A percentile compares a stretch with the other conserved stretches of the same genome.
Conservation (phyloP, 192 early-diverging fungal species). For the Diversispora eburnea region DNA sequence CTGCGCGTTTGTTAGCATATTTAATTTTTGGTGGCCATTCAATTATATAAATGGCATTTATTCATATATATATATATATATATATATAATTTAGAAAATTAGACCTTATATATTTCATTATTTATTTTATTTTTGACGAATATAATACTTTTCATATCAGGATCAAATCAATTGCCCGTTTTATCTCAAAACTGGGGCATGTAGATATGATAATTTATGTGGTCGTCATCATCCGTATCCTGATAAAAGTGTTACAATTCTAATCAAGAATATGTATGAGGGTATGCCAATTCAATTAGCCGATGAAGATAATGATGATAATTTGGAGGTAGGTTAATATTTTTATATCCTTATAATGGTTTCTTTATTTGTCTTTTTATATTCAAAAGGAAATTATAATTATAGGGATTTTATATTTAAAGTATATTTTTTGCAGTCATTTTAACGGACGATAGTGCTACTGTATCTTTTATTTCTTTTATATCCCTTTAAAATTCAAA, state of each 20-base stretch:
- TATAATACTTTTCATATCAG: neutral
- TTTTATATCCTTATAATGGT: neutral
- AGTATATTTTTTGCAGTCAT: no score
- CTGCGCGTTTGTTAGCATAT: neutral
- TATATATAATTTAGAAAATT: neutral
- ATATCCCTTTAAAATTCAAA: neutral
- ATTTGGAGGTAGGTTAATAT: conserved; percentile 31
- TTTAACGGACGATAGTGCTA: no score
- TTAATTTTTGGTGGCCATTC: neutral
- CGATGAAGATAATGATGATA: conserved; percentile 31
- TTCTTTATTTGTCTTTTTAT: neutral
- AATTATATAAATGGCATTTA: neutral
- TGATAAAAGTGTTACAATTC: conserved; percentile 29
- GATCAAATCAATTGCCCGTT: conserved; percentile 37
- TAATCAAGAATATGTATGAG: conserved; percentile 43
- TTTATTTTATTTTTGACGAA: conserved; percentile 4
- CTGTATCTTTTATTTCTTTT: neutral
- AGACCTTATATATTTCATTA: neutral
- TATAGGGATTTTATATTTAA: neutral
- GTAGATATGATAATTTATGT: conserved; percentile 36
- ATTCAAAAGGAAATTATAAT: neutral
- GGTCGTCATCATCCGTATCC: conserved; percentile 32
- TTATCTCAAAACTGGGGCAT: conserved; percentile 43
- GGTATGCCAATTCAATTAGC: conserved; percentile 32
- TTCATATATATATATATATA: neutral